phyloP scores from a whole-genome alignment of 768 basidiomycete genomes.

The Pleurotus eryngii region DNA sequence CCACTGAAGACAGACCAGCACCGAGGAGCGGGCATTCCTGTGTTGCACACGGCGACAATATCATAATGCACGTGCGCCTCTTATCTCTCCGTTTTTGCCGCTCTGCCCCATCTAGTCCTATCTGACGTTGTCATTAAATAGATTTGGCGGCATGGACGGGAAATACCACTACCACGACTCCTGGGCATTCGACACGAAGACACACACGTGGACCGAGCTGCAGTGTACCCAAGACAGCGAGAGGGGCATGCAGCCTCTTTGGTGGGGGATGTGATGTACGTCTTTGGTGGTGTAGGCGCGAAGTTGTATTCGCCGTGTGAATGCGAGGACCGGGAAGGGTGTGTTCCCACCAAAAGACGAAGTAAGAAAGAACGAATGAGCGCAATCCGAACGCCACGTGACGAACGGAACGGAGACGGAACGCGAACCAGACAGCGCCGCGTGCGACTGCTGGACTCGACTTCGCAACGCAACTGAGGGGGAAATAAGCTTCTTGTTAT shows the following conservation, averaged over 20 bases:
- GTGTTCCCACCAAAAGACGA: no score
- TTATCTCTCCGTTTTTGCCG: not conserved
- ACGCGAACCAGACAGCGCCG: no score
- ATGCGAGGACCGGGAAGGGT: no score
- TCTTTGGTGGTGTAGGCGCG: no score
- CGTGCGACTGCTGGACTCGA: no score
- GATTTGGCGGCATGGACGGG: conserved; percentile 97
- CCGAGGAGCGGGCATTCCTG: conserved; percentile 90
- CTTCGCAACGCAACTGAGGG: no score
- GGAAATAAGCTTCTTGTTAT: no score
- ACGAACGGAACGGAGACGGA: no score
- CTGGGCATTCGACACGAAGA: conserved; percentile 86
- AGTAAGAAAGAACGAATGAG: no score
- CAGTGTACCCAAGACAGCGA: conserved; percentile 90
- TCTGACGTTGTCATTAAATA: conserved; percentile 26
- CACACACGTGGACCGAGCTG: conserved; percentile 84
- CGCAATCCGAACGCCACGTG: no score
- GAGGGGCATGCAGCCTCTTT: conserved; percentile 98
- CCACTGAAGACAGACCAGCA: conserved; percentile 59
- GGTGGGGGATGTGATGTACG: conserved; percentile 95
- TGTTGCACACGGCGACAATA: conserved; percentile 75
- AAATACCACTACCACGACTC: conserved; percentile 99
- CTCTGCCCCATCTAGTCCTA: no score
- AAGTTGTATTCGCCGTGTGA: no score
- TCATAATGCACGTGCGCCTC: conserved; percentile 65